These are phyloP conservation scores for Tolypocladium amazonense DNA, from an alignment of 2,329 filamentous ascomycete genomes.

Conservation along the genomic window DNA sequence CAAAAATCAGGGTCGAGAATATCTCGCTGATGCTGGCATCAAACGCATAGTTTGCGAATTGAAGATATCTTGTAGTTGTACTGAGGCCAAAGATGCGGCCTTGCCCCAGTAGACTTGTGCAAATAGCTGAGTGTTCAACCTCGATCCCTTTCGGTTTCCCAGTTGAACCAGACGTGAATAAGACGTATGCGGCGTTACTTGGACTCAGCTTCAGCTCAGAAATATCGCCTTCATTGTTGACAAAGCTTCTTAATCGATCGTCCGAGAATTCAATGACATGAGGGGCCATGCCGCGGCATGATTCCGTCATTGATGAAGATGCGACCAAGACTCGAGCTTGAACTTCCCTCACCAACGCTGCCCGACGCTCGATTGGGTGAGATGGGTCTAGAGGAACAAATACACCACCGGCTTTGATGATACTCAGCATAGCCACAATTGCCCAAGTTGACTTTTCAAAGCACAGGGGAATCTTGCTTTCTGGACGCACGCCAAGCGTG, in stretches of 20 bases:
- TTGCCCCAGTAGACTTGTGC: background rate
- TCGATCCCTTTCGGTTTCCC: background rate
- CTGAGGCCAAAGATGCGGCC: background rate
- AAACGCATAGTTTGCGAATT: background rate
- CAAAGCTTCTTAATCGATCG: background rate
- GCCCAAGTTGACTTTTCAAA: conserved; percentile 7
- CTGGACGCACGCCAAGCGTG: background rate
- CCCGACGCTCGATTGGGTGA: background rate
- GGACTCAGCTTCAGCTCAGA: background rate
- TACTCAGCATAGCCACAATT: conserved; percentile 3
- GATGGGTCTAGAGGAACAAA: conserved; percentile 4
- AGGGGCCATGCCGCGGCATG: background rate
- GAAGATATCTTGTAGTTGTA: background rate
- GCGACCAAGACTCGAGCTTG: background rate
- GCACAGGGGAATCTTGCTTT: conserved; percentile 2
- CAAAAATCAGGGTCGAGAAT: background rate
- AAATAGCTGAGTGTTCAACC: background rate
- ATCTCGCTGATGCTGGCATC: background rate
- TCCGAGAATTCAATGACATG: background rate
- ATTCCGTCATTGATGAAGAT: background rate
- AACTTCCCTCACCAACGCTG: background rate
- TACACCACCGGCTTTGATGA: conserved; percentile 5
- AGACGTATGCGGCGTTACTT: background rate
- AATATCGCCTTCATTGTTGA: background rate
- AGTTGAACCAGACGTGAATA: background rate